Evolutionary conservation across 2,329 filamentous ascomycete genomes (phyloP), one percentile per base, ranked within the genome.

Genomic region (Sclerotinia glacialis): DNA sequence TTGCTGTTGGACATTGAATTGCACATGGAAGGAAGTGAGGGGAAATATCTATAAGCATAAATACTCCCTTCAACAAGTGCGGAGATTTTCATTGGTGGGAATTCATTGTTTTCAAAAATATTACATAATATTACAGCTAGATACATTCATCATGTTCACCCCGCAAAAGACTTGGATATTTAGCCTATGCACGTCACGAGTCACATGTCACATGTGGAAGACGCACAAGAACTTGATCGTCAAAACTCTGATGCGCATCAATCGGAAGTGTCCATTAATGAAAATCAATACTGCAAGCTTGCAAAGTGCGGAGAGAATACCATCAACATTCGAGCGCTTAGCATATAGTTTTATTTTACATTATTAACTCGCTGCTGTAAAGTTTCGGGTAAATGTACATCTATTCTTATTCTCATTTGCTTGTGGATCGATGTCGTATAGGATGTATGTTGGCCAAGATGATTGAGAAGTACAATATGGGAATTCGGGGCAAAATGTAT

Each of bases 231-330:
- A 44, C 47, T 16, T 16, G 46, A 61, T 56, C 40, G 12, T 52
- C 37, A 37, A 53, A 21, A 31, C 6, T 46, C 26, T 28, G 50
- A 68, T 58, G 67, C 67, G 67, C 67, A 56, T 67, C 67, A 68
- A 67, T 67, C 31, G 42, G 47, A 62, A 64, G 47, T 50, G 16
- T 37, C 21, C 23, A 18, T 58, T 56, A 7, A 53, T 49, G 37
- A 31, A 7, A 14, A 23, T 52, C 26, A 50, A 37, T 61, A 11
- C 26, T n/a, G 23, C n/a, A 65, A 52, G 31, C 34, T 14, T 50
- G 31, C 23, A 8, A 50, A 59, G 31, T 50, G 64, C 64, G 46
- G 46, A 21, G 23, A 49, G 28, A 26, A 26, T 11, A 7, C 53
- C 2, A 3, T 18, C 44, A 14, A 5, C 31, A 60, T 37, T 60